Percentiles rank a stretch among this genome's conserved stretches.
phyloP scores from a whole-genome alignment of 768 basidiomycete species.

The Naganishia antarctica region DNA sequence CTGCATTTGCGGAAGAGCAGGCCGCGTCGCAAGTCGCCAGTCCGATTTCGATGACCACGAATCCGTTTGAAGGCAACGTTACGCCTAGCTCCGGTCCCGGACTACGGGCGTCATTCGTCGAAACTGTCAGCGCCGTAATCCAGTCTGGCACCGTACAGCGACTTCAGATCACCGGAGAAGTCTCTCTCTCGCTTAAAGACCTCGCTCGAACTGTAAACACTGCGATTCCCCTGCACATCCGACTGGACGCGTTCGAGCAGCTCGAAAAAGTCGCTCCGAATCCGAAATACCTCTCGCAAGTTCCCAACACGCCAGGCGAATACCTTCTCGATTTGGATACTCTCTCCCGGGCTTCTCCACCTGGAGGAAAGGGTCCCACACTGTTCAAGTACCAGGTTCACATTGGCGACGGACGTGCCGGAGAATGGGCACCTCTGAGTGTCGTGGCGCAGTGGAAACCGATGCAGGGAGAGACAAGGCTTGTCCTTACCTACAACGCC shows the following conservation, averaged over 20 bases:
- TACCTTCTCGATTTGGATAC: constrained; percentile 47
- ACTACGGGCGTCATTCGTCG: constrained; percentile 48
- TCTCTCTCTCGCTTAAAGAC: constrained; percentile 38
- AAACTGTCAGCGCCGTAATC: constrained; percentile 51
- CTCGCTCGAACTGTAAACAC: not conserved
- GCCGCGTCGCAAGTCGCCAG: too few relatives aligned
- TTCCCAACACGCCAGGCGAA: constrained; percentile 47
- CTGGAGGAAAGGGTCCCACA: constrained; percentile 27
- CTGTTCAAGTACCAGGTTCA: constrained; percentile 52
- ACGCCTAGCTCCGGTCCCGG: constrained; percentile 27
- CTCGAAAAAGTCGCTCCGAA: constrained; percentile 54
- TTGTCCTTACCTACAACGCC: constrained; percentile 48
- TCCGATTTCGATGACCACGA: constrained; percentile 19
- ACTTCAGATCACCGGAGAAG: constrained; percentile 51
- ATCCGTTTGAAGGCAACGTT: constrained; percentile 31
- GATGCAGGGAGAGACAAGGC: constrained; percentile 48
- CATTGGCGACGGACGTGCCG: constrained; percentile 37
- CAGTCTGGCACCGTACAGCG: constrained; percentile 43
- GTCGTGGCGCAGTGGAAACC: constrained; percentile 50
- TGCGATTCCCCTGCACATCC: constrained; percentile 43
- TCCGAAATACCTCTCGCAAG: constrained; percentile 45
- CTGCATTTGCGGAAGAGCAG: too few relatives aligned
- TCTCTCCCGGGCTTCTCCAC: constrained; percentile 33
- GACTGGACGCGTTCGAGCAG: constrained; percentile 46
- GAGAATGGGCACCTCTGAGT: constrained; percentile 42